Evolutionary conservation across 495 filamentous ascomycete genomes (phyloP).

Genomic region (Tuber brumale): DNA sequence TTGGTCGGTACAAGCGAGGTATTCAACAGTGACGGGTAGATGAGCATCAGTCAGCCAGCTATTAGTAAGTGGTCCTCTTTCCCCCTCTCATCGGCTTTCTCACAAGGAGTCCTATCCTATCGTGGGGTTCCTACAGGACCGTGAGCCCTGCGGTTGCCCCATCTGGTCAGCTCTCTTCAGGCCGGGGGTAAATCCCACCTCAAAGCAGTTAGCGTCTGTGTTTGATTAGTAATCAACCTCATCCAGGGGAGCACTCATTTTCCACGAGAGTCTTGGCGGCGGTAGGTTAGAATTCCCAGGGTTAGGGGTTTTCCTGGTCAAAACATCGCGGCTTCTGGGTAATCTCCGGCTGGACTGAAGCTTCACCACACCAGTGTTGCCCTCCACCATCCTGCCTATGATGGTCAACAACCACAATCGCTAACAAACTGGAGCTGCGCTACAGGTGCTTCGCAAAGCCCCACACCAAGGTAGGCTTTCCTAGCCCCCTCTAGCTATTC

Average conservation of each 20-base stretch:
- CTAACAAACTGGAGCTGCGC: background rate
- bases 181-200: background rate
- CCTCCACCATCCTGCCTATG: background rate
- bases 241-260: background rate
- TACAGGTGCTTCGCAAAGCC: background rate
- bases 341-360: background rate
- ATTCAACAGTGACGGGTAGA: background rate
- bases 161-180: background rate
- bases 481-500: background rate
- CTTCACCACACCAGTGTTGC: background rate
- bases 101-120: background rate
- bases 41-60: background rate
- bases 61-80: background rate
- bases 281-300: background rate
- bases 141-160: background rate
- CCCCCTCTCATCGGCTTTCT: background rate
- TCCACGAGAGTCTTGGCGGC: background rate
- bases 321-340: slow-evolving; percentile 3
- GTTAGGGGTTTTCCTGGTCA: background rate
- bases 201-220: background rate
- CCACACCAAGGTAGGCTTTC: background rate
- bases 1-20: background rate
- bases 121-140: background rate
- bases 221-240: background rate
- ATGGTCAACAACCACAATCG: background rate